Percentiles rank a stretch among this genome's conserved stretches.
These are phyloP conservation scores for Sonneratia caseolaris DNA, from an alignment of 345 rosid species.

Conservation along the genomic window DNA sequence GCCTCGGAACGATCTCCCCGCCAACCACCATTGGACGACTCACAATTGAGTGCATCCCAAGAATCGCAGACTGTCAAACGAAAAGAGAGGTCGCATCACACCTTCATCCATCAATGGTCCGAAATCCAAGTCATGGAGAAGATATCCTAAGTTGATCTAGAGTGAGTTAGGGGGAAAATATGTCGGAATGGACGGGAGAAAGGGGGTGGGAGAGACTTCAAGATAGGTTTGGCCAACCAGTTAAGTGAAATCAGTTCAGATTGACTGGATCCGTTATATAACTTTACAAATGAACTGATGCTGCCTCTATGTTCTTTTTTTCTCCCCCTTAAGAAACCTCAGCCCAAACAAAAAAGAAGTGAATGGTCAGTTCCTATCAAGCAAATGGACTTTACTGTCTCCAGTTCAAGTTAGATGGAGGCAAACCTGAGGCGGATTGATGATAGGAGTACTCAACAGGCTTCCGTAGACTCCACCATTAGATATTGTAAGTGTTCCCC, in stretches of 20 bases:
- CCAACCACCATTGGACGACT: constrained; percentile 78
- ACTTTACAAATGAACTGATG: neutral
- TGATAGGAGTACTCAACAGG: constrained; percentile 95
- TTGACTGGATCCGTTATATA: neutral
- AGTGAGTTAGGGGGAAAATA: too few relatives aligned
- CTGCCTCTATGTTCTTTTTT: neutral
- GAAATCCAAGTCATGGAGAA: too few relatives aligned
- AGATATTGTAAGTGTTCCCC: constrained; percentile 84
- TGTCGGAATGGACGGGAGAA: too few relatives aligned
- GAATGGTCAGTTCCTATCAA: neutral
- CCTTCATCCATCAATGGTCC: neutral
- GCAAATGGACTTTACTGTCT: neutral
- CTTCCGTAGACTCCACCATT: constrained; percentile 93
- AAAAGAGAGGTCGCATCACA: constrained; percentile 17
- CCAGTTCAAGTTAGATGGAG: neutral
- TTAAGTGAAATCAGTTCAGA: neutral
- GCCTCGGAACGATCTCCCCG: constrained; percentile 49
- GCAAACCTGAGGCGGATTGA: constrained; percentile 93
- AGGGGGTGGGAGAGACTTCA: too few relatives aligned
- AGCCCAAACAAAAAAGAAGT: neutral
- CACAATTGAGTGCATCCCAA: constrained; percentile 84
- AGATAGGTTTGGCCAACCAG: neutral
- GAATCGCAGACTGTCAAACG: constrained; percentile 59
- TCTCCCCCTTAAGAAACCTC: neutral
- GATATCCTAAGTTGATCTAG: too few relatives aligned